Conservation (phyloP, 2,329 filamentous ascomycete genomes). For the Fusarium sp. region DNA sequence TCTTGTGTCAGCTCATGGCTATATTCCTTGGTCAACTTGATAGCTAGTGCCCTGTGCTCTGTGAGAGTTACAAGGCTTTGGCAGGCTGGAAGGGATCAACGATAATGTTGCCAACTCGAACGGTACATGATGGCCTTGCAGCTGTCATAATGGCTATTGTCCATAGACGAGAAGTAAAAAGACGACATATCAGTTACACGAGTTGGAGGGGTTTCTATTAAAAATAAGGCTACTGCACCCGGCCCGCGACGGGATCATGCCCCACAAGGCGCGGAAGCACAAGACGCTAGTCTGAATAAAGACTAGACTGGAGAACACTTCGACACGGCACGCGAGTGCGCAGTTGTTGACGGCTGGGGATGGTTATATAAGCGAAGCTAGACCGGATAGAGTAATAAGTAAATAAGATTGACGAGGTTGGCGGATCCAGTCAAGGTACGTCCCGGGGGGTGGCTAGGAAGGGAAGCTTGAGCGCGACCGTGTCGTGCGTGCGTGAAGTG, state of each 20-base stretch:
- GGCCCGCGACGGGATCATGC: constrained; percentile 36
- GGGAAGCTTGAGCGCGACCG: constrained; percentile 29
- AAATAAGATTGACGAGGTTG: constrained; percentile 41
- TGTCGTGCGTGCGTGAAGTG: constrained; percentile 11
- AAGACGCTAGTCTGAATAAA: constrained; percentile 2
- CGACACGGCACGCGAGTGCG: constrained; percentile 27
- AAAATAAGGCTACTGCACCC: constrained; percentile 25
- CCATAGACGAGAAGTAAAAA: no score
- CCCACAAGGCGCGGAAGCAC: constrained; percentile 31
- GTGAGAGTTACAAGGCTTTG: no score
- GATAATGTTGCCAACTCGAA: no score
- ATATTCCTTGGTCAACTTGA: no score
- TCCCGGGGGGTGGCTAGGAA: constrained; percentile 4
- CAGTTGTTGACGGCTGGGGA: constrained; percentile 13
- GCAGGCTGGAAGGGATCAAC: no score
- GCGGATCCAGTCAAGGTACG: constrained; percentile 8
- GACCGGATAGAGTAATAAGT: constrained; percentile 36
- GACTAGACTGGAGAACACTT: constrained; percentile 10
- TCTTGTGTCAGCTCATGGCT: no score
- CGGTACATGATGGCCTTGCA: no score
- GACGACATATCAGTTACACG: no score
- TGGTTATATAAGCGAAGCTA: constrained; percentile 24
- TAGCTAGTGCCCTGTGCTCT: no score
- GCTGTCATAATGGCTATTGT: no score
- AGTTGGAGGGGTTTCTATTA: no score